phyloP scores from a whole-genome alignment of 202 grass and related monocot species.

The Bolboschoenoplectus hybrid region DNA sequence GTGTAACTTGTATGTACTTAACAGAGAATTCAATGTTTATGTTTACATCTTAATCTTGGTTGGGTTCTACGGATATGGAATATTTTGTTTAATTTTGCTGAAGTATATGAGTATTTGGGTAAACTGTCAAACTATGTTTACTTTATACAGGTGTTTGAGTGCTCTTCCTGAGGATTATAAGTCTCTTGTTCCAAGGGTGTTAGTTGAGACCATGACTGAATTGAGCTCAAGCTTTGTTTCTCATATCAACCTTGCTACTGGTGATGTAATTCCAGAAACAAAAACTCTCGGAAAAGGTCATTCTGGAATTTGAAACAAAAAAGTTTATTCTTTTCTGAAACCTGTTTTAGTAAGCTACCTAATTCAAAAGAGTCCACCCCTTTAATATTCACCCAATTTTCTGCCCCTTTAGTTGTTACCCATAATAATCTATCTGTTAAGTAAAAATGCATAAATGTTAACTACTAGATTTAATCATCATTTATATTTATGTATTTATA shows the following conservation, averaged over 20 bases:
- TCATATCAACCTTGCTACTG: constrained; percentile 82
- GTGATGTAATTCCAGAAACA: constrained; percentile 95
- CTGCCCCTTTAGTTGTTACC: not conserved
- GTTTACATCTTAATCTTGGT: not conserved
- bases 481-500: not conserved
- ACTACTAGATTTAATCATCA: not conserved
- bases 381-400: not conserved
- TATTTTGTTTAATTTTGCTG: not conserved
- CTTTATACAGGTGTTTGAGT: constrained; percentile 70
- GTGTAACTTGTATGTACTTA: not conserved
- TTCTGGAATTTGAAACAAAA: constrained; percentile 25
- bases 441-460: not conserved
- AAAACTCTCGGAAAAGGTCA: constrained; percentile 91
- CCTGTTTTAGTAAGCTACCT: not conserved
- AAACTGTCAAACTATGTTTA: constrained; percentile 39
- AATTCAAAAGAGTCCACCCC: too few relatives aligned
- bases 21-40: not conserved
- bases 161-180: constrained; percentile 95
- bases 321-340: not conserved
- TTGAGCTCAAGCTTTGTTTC: constrained; percentile 78
- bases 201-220: constrained; percentile 88
- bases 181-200: constrained; percentile 85
- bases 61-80: not conserved
- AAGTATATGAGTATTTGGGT: not conserved
- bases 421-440: not conserved